phyloP scores from a whole-genome alignment of 1,284 basidiomycete genomes.

The Heliocybe sulcata region DNA sequence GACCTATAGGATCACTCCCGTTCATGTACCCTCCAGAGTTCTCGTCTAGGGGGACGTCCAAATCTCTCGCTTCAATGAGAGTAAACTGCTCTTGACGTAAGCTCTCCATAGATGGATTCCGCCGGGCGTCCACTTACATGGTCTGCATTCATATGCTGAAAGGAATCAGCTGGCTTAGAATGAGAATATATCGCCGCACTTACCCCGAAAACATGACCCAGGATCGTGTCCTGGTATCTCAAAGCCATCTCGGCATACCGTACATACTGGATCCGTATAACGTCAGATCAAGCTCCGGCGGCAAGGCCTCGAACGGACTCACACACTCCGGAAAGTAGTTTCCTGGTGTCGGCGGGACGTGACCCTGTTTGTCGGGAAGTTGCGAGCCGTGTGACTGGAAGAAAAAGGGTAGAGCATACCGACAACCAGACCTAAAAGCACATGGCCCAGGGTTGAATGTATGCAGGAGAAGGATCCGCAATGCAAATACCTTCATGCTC shows the following conservation, averaged over 20 bases:
- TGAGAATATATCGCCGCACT: slow-evolving; percentile 20
- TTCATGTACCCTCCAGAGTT: background rate
- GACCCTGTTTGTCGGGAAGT: slow-evolving; percentile 33
- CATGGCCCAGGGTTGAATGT: background rate
- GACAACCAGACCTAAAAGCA: slow-evolving; percentile 46
- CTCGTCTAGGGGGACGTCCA: slow-evolving; percentile 29
- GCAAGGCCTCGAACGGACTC: slow-evolving; percentile 21
- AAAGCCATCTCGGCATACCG: slow-evolving; percentile 81
- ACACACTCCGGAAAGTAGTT: slow-evolving; percentile 87
- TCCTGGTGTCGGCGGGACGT: slow-evolving; percentile 74
- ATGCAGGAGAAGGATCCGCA: slow-evolving; percentile 1
- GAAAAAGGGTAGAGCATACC: slow-evolving; percentile 36
- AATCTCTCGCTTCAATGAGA: slow-evolving; percentile 50
- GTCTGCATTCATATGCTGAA: slow-evolving; percentile 72
- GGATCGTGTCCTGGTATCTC: slow-evolving; percentile 84
- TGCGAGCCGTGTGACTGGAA: background rate
- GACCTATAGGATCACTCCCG: background rate
- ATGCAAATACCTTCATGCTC: slow-evolving; percentile 62
- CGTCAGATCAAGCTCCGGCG: slow-evolving; percentile 6
- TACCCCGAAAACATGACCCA: slow-evolving; percentile 86
- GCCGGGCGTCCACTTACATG: slow-evolving; percentile 39
- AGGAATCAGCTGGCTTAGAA: background rate
- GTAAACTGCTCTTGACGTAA: slow-evolving; percentile 39
- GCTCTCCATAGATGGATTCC: background rate
- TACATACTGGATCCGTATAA: slow-evolving; percentile 44